Conservation (phyloP, 73 alveolate species). For the Stentor roeselii region DNA sequence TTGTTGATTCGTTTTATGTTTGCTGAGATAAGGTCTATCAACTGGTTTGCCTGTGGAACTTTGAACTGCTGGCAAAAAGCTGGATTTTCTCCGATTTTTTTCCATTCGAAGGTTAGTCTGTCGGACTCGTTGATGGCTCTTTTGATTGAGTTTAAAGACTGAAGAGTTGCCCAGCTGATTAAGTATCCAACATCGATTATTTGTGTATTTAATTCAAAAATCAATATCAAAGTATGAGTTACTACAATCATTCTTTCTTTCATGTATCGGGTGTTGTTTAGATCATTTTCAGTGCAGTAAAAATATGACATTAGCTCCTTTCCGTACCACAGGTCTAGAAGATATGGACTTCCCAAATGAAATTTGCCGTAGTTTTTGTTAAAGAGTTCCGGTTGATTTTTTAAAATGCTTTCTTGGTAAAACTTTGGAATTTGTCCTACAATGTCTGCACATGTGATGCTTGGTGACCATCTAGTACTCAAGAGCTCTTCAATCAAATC, state of each 20-base stretch:
- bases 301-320: background rate
- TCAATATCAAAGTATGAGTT: slow-evolving; percentile 5
- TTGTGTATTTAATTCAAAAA: background rate
- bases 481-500: slow-evolving; percentile 3
- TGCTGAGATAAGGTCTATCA: background rate
- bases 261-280: background rate
- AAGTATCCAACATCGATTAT: slow-evolving; percentile 3
- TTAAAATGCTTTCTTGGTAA: too few relatives aligned
- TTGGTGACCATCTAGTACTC: slow-evolving; percentile 15
- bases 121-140: background rate
- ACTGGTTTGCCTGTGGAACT: background rate
- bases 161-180: slow-evolving; percentile 12
- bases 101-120: slow-evolving; percentile 13
- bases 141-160: background rate
- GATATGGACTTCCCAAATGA: slow-evolving; percentile 17
- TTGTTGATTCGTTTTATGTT: background rate
- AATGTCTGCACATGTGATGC: background rate
- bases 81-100: background rate
- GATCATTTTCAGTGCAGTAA: background rate
- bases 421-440: slow-evolving; percentile 5
- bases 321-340: background rate
- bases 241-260: slow-evolving; percentile 15
- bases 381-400: background rate
- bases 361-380: slow-evolving; percentile 14
- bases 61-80: background rate